A percentile compares a stretch with the other conserved stretches of the same genome.
Conservation (phyloP, 192 early-diverging fungal genomes). For the Spizellomyces sp. region DNA sequence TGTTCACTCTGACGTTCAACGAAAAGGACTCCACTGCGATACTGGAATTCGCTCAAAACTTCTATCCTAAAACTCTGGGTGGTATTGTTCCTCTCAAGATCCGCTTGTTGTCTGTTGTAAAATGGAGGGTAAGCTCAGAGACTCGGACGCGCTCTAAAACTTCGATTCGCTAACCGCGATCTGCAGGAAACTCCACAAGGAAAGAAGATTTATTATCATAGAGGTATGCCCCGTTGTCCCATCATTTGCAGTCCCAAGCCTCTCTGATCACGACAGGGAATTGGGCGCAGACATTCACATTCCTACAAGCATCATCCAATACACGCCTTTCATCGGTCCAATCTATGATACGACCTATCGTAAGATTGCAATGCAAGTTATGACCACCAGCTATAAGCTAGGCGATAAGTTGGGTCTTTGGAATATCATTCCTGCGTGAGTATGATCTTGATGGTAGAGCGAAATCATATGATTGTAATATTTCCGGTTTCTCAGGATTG, state of each 20-base stretch:
- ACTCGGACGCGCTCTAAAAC: too few relatives aligned
- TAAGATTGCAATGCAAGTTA: background rate
- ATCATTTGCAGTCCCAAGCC: background rate
- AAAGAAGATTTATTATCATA: constrained; percentile 3
- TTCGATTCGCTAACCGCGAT: too few relatives aligned
- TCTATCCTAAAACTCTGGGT: constrained; percentile 2
- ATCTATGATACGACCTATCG: constrained; percentile 9
- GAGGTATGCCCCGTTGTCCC: background rate
- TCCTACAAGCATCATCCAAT: constrained; percentile 8
- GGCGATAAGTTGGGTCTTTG: background rate
- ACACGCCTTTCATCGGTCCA: constrained; percentile 2
- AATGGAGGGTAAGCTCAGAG: background rate
- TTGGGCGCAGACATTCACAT: background rate
- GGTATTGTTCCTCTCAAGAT: constrained; percentile 1
- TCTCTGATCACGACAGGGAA: background rate
- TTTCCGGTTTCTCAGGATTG: too few relatives aligned
- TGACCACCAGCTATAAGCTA: background rate
- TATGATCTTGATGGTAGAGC: background rate
- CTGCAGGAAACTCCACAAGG: background rate
- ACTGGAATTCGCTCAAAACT: constrained; percentile 19
- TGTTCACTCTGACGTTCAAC: constrained; percentile 5
- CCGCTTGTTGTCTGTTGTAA: constrained; percentile 8
- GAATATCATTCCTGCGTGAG: constrained; percentile 5
- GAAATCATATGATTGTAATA: too few relatives aligned
- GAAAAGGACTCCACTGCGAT: constrained; percentile 1